These are phyloP conservation scores for Bolboschoenus planiculmis DNA, from an alignment of 176 grass and related monocot genomes.

Conservation along the genomic window DNA sequence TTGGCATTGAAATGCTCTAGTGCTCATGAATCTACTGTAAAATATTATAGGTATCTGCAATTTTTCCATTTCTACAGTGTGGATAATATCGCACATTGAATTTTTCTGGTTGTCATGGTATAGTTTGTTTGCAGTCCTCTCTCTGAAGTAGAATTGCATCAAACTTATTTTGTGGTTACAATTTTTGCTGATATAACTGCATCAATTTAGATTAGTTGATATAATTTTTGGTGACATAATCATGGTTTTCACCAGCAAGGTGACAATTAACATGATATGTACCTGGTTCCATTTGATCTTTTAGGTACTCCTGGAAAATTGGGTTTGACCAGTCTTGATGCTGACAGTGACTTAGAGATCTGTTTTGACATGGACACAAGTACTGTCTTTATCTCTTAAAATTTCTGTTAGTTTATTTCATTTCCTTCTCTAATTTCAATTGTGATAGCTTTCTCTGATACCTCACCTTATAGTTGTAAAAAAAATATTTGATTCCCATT, in stretches of 20 bases:
- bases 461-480: not conserved
- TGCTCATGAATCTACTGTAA: not conserved
- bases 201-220: not conserved
- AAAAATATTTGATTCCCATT: not conserved
- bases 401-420: not conserved
- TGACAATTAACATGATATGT: not conserved
- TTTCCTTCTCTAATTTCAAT: not conserved
- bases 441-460: not conserved
- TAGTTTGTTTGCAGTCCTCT: not conserved
- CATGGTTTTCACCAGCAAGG: not conserved
- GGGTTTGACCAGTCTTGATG: not conserved
- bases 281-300: not conserved
- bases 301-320: slow-evolving; percentile 1
- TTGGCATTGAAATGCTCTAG: not conserved
- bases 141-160: not conserved
- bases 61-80: not conserved
- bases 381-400: not conserved
- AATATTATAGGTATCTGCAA: not conserved
- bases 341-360: not conserved
- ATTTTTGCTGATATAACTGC: not conserved
- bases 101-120: not conserved
- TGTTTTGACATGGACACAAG: not conserved
- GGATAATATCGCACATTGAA: not conserved
- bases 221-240: not conserved
- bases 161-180: not conserved